A percentile compares a stretch with the other conserved stretches of the same genome.
phyloP scores from a whole-genome alignment of 352 stramenopile genomes.

The Phytophthora uliginosa region DNA sequence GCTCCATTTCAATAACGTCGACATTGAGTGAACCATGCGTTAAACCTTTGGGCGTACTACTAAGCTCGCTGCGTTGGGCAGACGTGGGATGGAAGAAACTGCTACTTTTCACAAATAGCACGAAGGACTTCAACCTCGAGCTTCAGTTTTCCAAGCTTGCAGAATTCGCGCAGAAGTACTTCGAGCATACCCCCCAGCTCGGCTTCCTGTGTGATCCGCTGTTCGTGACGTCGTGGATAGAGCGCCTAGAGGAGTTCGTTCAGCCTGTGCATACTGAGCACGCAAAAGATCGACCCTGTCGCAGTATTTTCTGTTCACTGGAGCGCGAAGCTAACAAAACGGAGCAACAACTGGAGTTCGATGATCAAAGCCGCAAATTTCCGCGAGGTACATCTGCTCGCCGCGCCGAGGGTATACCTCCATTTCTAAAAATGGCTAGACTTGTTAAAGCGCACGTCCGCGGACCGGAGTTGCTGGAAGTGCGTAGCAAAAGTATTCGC shows the following conservation, averaged over 20 bases:
- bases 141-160: constrained; percentile 40
- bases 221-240: constrained; percentile 39
- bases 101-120: constrained; percentile 41
- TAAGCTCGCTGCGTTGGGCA: constrained; percentile 50
- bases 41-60: constrained; percentile 30
- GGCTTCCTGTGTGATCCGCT: constrained; percentile 33
- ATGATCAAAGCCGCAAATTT: constrained; percentile 57
- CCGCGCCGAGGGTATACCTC: constrained; percentile 25
- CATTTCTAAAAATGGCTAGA: constrained; percentile 35
- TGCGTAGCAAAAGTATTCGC: constrained; percentile 44
- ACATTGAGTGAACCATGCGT: constrained; percentile 40
- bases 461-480: constrained; percentile 53
- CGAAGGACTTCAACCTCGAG: constrained; percentile 54
- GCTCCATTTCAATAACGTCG: constrained; percentile 37
- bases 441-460: constrained; percentile 42
- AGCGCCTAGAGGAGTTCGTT: constrained; percentile 42
- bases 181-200: neutral
- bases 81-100: constrained; percentile 44
- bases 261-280: constrained; percentile 52
- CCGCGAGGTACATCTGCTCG: constrained; percentile 48
- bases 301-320: constrained; percentile 70
- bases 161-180: constrained; percentile 26
- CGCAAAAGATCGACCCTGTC: constrained; percentile 51
- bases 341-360: constrained; percentile 62
- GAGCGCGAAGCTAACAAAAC: constrained; percentile 62